Conservation (phyloP, 768 basidiomycete genomes). For the Harrya chromipes region DNA sequence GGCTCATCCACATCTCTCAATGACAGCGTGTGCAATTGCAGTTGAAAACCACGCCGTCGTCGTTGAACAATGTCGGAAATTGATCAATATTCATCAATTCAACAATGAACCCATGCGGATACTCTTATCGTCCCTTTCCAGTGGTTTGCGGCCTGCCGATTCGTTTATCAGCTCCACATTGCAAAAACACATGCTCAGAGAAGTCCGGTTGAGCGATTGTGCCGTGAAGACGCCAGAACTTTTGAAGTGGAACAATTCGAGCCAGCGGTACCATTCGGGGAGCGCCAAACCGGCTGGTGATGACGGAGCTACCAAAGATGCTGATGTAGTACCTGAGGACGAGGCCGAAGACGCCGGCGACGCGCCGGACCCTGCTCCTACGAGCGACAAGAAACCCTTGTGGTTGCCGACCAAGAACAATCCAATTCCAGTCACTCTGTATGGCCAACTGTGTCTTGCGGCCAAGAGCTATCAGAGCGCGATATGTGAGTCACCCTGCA, state of each 20-base stretch:
- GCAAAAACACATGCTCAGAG: constrained; percentile 82
- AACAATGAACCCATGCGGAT: constrained; percentile 84
- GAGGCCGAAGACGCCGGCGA: constrained; percentile 33
- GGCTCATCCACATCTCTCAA: neutral
- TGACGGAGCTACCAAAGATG: constrained; percentile 16
- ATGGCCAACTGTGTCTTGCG: constrained; percentile 81
- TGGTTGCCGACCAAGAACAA: constrained; percentile 67
- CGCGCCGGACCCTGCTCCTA: constrained; percentile 8
- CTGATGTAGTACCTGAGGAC: constrained; percentile 27
- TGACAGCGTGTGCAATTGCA: constrained; percentile 68
- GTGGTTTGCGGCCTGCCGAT: constrained; percentile 67
- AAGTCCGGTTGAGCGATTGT: constrained; percentile 66
- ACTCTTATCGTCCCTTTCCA: constrained; percentile 67
- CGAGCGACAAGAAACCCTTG: constrained; percentile 27
- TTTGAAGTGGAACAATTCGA: constrained; percentile 58
- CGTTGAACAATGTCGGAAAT: constrained; percentile 72
- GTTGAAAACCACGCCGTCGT: constrained; percentile 53
- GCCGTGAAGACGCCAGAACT: constrained; percentile 61
- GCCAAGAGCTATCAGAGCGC: constrained; percentile 89
- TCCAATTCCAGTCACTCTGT: constrained; percentile 66
- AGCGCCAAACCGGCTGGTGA: constrained; percentile 21
- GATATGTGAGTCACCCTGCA: constrained; percentile 60
- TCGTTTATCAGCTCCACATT: constrained; percentile 74
- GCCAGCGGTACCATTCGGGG: constrained; percentile 54
- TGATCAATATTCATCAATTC: constrained; percentile 76